Evolutionary conservation across 805 yeast species (phyloP), one percentile per base, ranked within the genome.

Genomic region (Wickerhamiella shivajii): DNA sequence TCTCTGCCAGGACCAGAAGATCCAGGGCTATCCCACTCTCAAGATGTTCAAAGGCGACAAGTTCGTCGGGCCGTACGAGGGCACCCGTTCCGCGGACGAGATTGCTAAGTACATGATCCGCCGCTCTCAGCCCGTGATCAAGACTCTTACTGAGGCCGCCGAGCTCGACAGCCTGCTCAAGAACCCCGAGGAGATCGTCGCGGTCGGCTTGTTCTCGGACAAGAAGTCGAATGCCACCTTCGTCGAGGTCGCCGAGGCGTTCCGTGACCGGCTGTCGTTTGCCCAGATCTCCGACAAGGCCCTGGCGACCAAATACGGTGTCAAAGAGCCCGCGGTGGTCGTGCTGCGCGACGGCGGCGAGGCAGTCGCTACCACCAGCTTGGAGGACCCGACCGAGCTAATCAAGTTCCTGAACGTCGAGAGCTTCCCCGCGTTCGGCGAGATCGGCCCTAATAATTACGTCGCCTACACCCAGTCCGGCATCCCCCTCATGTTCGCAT

Each of bases 1-100:
- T 21, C 51, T 90, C 3, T 90, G 98, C 59, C 57, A 71, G 15
- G 56, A 65, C 36, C 65, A 76, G 52, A 63, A 66, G 35, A 59
- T 90, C 19, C 62, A 69, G 44, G 93, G 94, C 0, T 87, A 67
- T 55, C 98, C 98, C 6, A 80, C 96, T 0, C 53, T 90, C 19
- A 56, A 74, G 59, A 75, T 77, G 3, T 85, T 77, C 57, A 38
- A 35, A 33, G 72, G 76, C 54, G 46, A 56, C 5, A 49, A 56
- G 22, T 51, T 59, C 25, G 64, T 68, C 18, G 57, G 65, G 26
- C 85, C 76, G 46, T 90, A 87, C 59, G 68, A 66, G 34, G 97
- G 97, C 41, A 79, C 77, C 44, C 78, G 98, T 66, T 67, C 71
- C 37, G 69, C 93, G 18, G 78, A 66, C 29, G 74, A 84, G 33